Base-by-base conservation (phyloP, 108 stramenopile genomes). In the Skeletonema tropicum region DNA sequence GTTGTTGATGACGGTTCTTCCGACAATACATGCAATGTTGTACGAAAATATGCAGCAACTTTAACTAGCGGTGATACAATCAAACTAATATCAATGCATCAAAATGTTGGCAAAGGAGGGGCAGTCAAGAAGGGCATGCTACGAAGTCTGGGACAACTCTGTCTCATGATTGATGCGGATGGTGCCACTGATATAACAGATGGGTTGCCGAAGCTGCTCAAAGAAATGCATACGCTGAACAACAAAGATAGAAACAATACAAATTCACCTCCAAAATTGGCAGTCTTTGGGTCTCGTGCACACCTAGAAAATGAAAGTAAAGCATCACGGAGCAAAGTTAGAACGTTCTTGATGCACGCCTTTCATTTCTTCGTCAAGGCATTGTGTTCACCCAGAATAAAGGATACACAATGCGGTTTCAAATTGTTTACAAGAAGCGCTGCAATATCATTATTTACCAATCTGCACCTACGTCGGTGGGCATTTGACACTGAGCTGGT, bases 351-450 rank as follows among this genome's bases (percentile, higher is more conserved):
- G n/a, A 91, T 91, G 90, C 76, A 87, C 60, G 82, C 85, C 11
- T 94, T 94, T 82, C 91, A 90, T 63, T 84, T 90, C 63, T 91
- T 90, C 57, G 89, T 91, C n/a, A 75, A 74, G 59, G 66, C 83
- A 11, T 68, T 92, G 38, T 82, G 85, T 19, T 84, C 87, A 5
- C 59, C 84, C 13, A 32, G 73, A 12, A 77, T 94, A 23, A 87
- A 87, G 29, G 94, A 94, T 74, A 94, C 94, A 3, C 94, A 94
- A 73, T 94, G 94, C 61, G 94, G 94, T 0, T 94, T 94, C 73
- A 94, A 94, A 69, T 57, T 94, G 14, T 92, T 94, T 64, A 68
- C 79, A 33, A 68, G 81, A 32, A 17, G 83, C 46, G 87, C 89
- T 21, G 80, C 85, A 2, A 39, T 57, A 10, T 39, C 57, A 14